Percentiles rank a stretch among this genome's conserved stretches.
Evolutionary conservation across 805 yeast species (phyloP).

Genomic region (Zygosaccharomyces bisporus): DNA sequence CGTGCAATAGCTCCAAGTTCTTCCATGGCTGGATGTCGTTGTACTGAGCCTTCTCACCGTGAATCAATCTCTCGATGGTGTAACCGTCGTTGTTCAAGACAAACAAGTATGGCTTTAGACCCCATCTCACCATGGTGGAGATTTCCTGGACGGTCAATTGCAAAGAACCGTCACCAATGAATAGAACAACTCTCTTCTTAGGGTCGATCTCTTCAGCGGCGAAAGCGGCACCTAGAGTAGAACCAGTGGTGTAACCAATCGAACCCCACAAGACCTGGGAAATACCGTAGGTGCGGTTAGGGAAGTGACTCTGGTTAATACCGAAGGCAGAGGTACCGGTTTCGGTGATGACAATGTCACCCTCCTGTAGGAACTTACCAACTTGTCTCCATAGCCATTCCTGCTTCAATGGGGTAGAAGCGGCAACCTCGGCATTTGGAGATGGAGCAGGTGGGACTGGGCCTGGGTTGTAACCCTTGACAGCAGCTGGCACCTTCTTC

Average conservation of each 20-base stretch:
- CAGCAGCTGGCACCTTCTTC: constrained; percentile 37
- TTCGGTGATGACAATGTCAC: constrained; percentile 65
- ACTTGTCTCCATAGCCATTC: constrained; percentile 67
- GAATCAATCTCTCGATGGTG: constrained; percentile 71
- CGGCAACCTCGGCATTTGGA: constrained; percentile 44
- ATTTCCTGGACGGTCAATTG: constrained; percentile 73
- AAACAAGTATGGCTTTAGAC: constrained; percentile 62
- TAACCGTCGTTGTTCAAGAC: constrained; percentile 70
- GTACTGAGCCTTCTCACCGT: constrained; percentile 61
- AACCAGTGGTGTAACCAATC: constrained; percentile 67
- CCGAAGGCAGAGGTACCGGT: constrained; percentile 78
- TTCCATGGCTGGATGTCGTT: constrained; percentile 69
- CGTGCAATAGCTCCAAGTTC: constrained; percentile 52
- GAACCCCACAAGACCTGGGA: constrained; percentile 78
- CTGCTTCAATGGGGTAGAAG: constrained; percentile 51
- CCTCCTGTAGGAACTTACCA: constrained; percentile 58
- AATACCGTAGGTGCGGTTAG: constrained; percentile 57
- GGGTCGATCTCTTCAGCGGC: constrained; percentile 64
- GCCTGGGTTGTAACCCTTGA: constrained; percentile 45
- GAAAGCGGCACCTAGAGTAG: constrained; percentile 63
- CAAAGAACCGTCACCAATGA: constrained; percentile 73
- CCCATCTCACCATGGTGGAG: constrained; percentile 65
- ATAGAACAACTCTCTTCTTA: constrained; percentile 57
- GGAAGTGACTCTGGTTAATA: constrained; percentile 62
- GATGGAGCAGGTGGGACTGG: constrained; percentile 53